These are phyloP conservation scores for Backusella sp. DNA, from an alignment of 192 early-diverging fungal species.

Conservation along the genomic window DNA sequence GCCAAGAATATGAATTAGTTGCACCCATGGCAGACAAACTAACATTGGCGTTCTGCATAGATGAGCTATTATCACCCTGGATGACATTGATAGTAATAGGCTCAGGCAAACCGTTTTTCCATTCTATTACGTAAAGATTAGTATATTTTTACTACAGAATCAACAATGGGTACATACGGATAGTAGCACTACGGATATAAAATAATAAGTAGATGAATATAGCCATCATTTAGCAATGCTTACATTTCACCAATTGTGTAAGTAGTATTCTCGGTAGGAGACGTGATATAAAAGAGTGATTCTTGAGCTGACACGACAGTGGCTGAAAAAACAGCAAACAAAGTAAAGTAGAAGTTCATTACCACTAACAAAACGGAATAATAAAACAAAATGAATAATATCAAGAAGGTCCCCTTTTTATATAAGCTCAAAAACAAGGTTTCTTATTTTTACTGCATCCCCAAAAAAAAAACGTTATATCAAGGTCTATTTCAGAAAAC, in stretches of 20 bases:
- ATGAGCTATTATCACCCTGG: background rate
- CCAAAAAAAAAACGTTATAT: no score
- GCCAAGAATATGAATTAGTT: background rate
- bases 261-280: background rate
- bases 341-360: background rate
- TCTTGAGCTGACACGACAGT: background rate
- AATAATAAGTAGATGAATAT: background rate
- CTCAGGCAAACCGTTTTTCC: background rate
- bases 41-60: background rate
- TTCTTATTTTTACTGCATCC: no score
- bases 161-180: background rate
- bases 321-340: background rate
- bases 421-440: no score
- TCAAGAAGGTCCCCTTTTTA: no score
- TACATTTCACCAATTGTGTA: background rate
- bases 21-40: background rate
- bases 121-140: background rate
- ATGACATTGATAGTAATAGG: background rate
- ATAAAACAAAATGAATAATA: no score
- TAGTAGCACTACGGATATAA: background rate
- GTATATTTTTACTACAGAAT: background rate
- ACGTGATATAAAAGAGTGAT: background rate
- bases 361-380: no score
- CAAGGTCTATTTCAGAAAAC: no score
- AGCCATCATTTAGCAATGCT: background rate